Percentiles rank a stretch among this genome's conserved stretches.
phyloP scores from a whole-genome alignment of 1,139 yeast genomes.

The Hanseniaspora gamundiae region DNA sequence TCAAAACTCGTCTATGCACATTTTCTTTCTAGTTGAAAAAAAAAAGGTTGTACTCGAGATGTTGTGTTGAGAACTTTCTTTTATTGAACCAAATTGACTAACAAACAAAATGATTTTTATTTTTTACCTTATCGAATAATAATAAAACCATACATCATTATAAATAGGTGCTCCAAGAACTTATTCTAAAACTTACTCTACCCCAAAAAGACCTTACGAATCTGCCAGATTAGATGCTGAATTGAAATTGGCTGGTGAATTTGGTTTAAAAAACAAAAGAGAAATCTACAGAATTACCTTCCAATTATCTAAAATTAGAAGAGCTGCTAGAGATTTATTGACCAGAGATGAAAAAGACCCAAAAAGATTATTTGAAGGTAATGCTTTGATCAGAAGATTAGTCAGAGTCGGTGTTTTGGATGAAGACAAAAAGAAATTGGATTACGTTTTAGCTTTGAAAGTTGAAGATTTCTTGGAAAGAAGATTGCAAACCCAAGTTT shows the following conservation, averaged over 20 bases:
- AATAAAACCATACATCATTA: conserved; percentile 1
- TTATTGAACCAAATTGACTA: too few relatives aligned
- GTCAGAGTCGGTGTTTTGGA: conserved; percentile 98
- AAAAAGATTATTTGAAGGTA: conserved; percentile 99
- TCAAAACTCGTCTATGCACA: too few relatives aligned
- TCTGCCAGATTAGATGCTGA: conserved; percentile 99
- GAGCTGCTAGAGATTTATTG: conserved; percentile 99
- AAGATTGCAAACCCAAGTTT: conserved; percentile 99
- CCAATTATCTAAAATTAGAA: conserved; percentile 98
- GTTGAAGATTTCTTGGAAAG: conserved; percentile 99
- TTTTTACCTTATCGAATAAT: background rate
- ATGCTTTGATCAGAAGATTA: conserved; percentile 96
- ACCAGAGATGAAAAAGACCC: conserved; percentile 99
- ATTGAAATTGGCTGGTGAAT: conserved; percentile 98
- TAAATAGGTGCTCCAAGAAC: conserved; percentile 87
- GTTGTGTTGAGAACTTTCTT: too few relatives aligned
- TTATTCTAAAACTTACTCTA: conserved; percentile 98
- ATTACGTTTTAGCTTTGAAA: conserved; percentile 93
- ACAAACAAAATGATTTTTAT: background rate
- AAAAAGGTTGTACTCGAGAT: too few relatives aligned
- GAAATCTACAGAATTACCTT: conserved; percentile 98
- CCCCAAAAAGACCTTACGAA: conserved; percentile 96
- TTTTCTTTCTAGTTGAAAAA: too few relatives aligned
- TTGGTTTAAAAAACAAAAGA: conserved; percentile 99
- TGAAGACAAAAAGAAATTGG: conserved; percentile 99